Percentiles rank a stretch among this genome's conserved stretches.
These are phyloP conservation scores for Rhynchosporium agropyri DNA, from an alignment of 2,329 filamentous ascomycete genomes.

Conservation along the genomic window DNA sequence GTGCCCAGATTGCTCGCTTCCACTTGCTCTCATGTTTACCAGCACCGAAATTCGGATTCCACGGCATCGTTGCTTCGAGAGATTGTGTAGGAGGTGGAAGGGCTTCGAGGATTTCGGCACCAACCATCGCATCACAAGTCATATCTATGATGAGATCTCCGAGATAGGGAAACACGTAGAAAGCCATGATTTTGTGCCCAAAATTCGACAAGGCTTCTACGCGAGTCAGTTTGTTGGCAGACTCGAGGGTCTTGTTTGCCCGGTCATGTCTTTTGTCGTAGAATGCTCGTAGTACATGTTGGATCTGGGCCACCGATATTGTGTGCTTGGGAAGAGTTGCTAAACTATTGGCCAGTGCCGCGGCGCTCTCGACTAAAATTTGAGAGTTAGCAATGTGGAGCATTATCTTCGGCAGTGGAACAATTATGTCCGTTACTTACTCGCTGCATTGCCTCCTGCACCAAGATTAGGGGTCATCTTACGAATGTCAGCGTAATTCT, in stretches of 20 bases:
- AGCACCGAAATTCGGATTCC: slow-evolving; percentile 37
- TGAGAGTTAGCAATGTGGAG: neutral
- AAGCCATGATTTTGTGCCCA: slow-evolving; percentile 25
- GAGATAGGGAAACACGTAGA: slow-evolving; percentile 28
- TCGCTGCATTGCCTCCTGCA: slow-evolving; percentile 45
- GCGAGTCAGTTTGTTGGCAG: slow-evolving; percentile 34
- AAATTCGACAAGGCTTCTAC: slow-evolving; percentile 30
- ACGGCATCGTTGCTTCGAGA: slow-evolving; percentile 37
- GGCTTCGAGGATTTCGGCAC: slow-evolving; percentile 38
- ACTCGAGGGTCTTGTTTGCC: slow-evolving; percentile 28
- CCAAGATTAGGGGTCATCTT: slow-evolving; percentile 37
- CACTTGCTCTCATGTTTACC: slow-evolving; percentile 37
- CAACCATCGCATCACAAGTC: slow-evolving; percentile 31
- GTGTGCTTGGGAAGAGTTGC: slow-evolving; percentile 11
- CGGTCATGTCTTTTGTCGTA: slow-evolving; percentile 30
- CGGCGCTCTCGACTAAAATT: slow-evolving; percentile 42
- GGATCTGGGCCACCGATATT: slow-evolving; percentile 11
- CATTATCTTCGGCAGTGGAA: neutral
- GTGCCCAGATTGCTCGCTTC: slow-evolving; percentile 32
- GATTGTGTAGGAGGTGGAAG: slow-evolving; percentile 37
- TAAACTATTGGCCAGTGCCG: slow-evolving; percentile 42
- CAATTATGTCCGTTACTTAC: neutral
- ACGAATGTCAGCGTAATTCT: neutral
- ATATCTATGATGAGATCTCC: slow-evolving; percentile 32
- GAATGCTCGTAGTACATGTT: slow-evolving; percentile 19